Base-by-base conservation (phyloP, 495 filamentous ascomycete species). In the Talaromyces borbonicus region DNA sequence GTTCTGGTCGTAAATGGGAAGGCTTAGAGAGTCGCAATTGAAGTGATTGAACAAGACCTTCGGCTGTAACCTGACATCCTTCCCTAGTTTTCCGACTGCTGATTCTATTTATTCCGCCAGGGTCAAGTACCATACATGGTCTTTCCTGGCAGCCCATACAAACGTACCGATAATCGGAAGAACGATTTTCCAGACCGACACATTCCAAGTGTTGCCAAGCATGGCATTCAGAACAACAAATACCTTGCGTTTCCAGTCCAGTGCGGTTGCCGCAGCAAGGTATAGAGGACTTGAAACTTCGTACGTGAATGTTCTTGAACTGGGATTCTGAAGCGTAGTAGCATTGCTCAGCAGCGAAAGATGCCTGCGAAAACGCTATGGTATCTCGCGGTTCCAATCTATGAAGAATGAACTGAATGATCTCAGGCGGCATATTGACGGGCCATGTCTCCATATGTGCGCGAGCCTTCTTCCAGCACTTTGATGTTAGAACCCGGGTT, bases 281-380 rank as follows among this genome's bases (percentile, higher is more conserved):
- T 4, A 32, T 32, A 32, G 9, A 32, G 15, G 30, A 32, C 15
- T 14, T 3, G 15, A n/a, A 32, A 3, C 15, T 5, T 32, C 15
- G 11, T 14, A 32, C 30, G 9, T 9, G 3, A 3, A 32, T 32
- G 4, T 12, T 12, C 11, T 39, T 29, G n/a, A 53, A 15, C 27
- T 50, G 47, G 20, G 47, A 23, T 33, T 43, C 23, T 25, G 43
- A 53, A 25, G 8, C 7, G 9, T 53, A 53, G 43, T 53, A 53
- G 41, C 31, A 50, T 31, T 47, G 35, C 27, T 19, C 22, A 15
- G 24, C 26, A 8, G 18, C 32, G 23, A 50, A 29, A 14, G 52
- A 54, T 24, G 48, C 52, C 33, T 48, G 44, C 11, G 49, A 24
- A 42, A 54, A 51, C 41, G 52, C 45, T n/a, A 51, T 39, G 1